A percentile compares a stretch with the other conserved stretches of the same genome.
Conservation (phyloP, 192 early-diverging fungal species). For the Thoreauomyces humboldtii region DNA sequence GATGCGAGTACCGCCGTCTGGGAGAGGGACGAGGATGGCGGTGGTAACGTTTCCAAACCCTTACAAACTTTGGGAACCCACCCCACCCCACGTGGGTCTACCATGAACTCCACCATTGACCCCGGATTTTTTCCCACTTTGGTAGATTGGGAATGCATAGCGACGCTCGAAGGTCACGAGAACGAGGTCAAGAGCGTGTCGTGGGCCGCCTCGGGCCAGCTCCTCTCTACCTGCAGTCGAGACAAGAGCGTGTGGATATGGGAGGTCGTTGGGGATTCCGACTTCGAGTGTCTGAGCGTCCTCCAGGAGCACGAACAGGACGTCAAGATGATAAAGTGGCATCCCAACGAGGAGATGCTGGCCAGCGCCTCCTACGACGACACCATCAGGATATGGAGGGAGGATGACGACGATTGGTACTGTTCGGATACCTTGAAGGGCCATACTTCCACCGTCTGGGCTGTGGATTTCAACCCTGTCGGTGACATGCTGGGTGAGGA, state of each 20-base stretch:
- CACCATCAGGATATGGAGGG: slow-evolving; percentile 88
- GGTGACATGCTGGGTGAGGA: slow-evolving; percentile 39
- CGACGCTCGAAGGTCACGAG: slow-evolving; percentile 96
- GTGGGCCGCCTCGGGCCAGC: slow-evolving; percentile 77
- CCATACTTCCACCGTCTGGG: slow-evolving; percentile 92
- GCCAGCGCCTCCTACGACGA: slow-evolving; percentile 92
- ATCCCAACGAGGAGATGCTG: slow-evolving; percentile 80
- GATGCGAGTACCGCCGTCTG: slow-evolving; percentile 92
- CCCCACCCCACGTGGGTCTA: too few species aligned
- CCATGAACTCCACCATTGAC: too few species aligned
- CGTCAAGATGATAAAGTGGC: slow-evolving; percentile 93
- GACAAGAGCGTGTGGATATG: slow-evolving; percentile 99
- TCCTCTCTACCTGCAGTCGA: slow-evolving; percentile 90
- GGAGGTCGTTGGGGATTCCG: slow-evolving; percentile 83
- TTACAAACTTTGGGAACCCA: background rate
- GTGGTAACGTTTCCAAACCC: slow-evolving; percentile 9
- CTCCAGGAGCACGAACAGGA: slow-evolving; percentile 95
- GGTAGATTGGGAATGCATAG: slow-evolving; percentile 79
- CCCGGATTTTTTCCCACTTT: background rate
- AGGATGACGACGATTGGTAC: slow-evolving; percentile 97
- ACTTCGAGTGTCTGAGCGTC: slow-evolving; percentile 95
- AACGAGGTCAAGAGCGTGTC: slow-evolving; percentile 94
- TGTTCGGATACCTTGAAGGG: slow-evolving; percentile 81
- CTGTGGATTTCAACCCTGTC: slow-evolving; percentile 73
- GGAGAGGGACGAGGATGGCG: slow-evolving; percentile 66